A percentile compares a stretch with the other conserved stretches of the same genome.
Evolutionary conservation across 208 protist genomes (phyloP).

Genomic region (Phytomonas serpens): DNA sequence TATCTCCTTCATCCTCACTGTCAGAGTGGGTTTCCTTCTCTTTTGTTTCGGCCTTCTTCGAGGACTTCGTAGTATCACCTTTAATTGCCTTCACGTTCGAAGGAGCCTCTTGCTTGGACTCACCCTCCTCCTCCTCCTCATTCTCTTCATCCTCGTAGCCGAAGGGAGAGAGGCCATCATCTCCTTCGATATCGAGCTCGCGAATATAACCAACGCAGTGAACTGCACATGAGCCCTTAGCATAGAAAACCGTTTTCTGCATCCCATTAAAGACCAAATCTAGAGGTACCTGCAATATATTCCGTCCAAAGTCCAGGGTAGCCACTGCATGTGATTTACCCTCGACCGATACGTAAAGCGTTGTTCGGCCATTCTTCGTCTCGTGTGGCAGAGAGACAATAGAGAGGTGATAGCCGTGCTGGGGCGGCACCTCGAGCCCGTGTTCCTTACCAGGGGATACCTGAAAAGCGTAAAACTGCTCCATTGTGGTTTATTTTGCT

Average conservation of each 20-base stretch:
- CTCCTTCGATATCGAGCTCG: constrained; percentile 49
- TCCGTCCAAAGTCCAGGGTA: constrained; percentile 50
- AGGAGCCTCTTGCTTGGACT: constrained; percentile 16
- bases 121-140: constrained; percentile 27
- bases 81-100: constrained; percentile 7
- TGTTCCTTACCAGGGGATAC: constrained; percentile 63
- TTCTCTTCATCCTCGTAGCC: constrained; percentile 35
- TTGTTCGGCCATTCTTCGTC: constrained; percentile 50
- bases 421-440: constrained; percentile 34
- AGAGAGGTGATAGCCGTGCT: constrained; percentile 67
- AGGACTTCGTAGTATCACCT: constrained; percentile 19
- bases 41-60: constrained; percentile 33
- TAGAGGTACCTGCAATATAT: constrained; percentile 49
- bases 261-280: constrained; percentile 80
- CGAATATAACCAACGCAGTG: constrained; percentile 80
- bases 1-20: constrained; percentile 13
- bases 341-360: constrained; percentile 71
- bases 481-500: constrained; percentile 23
- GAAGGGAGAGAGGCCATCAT: constrained; percentile 20
- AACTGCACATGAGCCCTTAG: constrained; percentile 58
- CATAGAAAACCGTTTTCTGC: constrained; percentile 69
- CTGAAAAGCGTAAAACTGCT: constrained; percentile 79
- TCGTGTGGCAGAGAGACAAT: constrained; percentile 57
- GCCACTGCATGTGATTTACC: constrained; percentile 71
- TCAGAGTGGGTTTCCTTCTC: constrained; percentile 21